Conservation (phyloP, 1,284 basidiomycete genomes). For the Sanguinoderma infundibulare region DNA sequence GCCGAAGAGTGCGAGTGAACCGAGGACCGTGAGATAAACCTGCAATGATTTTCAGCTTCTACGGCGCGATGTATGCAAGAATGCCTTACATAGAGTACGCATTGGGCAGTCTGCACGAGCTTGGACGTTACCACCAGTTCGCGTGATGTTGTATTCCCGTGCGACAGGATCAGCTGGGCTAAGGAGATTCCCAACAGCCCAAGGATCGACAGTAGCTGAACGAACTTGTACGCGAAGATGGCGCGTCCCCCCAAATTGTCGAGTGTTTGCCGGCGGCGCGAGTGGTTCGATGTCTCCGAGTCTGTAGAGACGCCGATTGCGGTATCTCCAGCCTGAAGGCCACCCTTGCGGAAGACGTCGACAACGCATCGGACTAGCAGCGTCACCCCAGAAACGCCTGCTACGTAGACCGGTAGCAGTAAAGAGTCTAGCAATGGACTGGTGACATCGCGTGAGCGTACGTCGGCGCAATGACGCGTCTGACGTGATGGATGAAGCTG, state of each 20-base stretch:
- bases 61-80: neutral
- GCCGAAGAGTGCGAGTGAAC: slow-evolving; percentile 3
- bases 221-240: slow-evolving; percentile 31
- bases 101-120: neutral
- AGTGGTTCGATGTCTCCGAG: slow-evolving; percentile 15
- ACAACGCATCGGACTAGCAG: neutral
- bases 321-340: neutral
- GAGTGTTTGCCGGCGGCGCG: neutral
- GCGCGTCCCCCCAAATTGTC: slow-evolving; percentile 17
- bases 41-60: neutral
- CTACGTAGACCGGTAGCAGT: slow-evolving; percentile 9
- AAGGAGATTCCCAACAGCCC: slow-evolving; percentile 13
- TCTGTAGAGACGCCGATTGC: no score
- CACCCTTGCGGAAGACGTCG: neutral
- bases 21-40: slow-evolving; percentile 11
- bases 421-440: slow-evolving; percentile 14
- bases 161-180: neutral
- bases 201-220: slow-evolving; percentile 23
- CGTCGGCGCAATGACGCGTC: neutral
- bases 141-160: neutral
- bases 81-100: slow-evolving; percentile 14
- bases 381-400: neutral
- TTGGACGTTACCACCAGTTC: neutral
- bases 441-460: slow-evolving; percentile 1
- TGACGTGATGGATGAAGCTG: neutral